Base-by-base conservation (phyloP, 805 yeast species). In the Novakomyces olei region DNA sequence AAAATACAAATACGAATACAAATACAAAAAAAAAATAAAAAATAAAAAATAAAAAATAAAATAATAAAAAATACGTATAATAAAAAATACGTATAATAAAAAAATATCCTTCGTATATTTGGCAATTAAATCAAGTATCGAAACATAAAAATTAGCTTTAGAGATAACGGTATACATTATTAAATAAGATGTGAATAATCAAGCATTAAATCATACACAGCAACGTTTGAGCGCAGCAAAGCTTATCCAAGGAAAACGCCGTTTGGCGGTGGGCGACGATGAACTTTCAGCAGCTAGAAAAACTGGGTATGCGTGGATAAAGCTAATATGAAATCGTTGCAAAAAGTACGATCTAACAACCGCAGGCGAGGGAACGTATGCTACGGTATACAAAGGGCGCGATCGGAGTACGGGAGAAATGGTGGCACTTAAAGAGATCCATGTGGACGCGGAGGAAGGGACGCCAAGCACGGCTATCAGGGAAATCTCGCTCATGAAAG, bases 391-490 rank as follows among this genome's bases (percentile, higher is more conserved):
- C 59, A 88, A 85, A 47, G 98, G 77, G 26, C 68, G 80, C 48
- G 88, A 78, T 51, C 68, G 78, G 39, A 69, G 72, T 45, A 74
- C 83, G 19, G 94, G 81, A 32, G 81, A 78, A 35, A 62, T 83
- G 14, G 98, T 88, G 14, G 98, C 98, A 0, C 60, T 88, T 45
- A 88, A 88, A 51, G 96, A 88, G 51, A 88, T 88, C 55, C 77
- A 76, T 45, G 61, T 85, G 39, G 98, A 88, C 49, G 74, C 91
- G 33, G 98, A 88, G 48, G 95, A 88, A 56, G 98, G 98, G 25
- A 91, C 96, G 1, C 98, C 98, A 5, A 80, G 94, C 4, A 88
- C 98, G 1, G 98, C 98, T 2, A 85, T 85, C 45, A 66, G 98
- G 41, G 98, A 85, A 54, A 85, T 85, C 39, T 85, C 96, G 4